Percentiles rank a stretch among this genome's conserved stretches.
Conservation (phyloP, 129 eudicot genomes). For the Helianthus tuberosus region DNA sequence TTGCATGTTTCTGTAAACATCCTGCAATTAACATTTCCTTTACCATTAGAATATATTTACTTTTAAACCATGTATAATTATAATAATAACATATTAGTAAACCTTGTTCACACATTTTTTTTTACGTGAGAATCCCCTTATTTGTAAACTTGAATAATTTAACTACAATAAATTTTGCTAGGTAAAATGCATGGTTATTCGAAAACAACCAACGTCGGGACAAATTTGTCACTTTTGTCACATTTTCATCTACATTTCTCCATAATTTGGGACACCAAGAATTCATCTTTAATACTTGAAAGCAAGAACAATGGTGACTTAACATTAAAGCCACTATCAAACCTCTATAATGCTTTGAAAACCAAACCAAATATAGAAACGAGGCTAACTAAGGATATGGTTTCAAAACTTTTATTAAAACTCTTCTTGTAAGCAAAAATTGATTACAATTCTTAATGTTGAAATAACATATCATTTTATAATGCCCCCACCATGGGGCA, state of each 20-base stretch:
- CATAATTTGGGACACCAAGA: slow-evolving; percentile 11
- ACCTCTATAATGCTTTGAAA: not conserved
- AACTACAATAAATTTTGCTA: not conserved
- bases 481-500: too few species aligned
- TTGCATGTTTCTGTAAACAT: slow-evolving; percentile 76
- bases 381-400: too few species aligned
- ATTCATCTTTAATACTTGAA: not conserved
- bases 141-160: not conserved
- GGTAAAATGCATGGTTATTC: slow-evolving; percentile 7
- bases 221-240: slow-evolving; percentile 11
- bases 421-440: too few species aligned
- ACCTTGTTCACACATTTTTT: not conserved
- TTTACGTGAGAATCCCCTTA: not conserved
- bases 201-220: not conserved
- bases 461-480: too few species aligned
- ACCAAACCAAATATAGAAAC: not conserved
- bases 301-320: not conserved
- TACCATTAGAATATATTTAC: not conserved
- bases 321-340: slow-evolving; percentile 5
- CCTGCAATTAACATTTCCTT: slow-evolving; percentile 36
- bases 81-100: slow-evolving; percentile 2
- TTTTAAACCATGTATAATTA: not conserved
- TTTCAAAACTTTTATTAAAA: too few species aligned
- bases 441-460: too few species aligned
- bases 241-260: slow-evolving; percentile 6